Evolutionary conservation across 1,139 yeast species (phyloP), one percentile per base, ranked within the genome.

Genomic region (Lodderomyces beijingensis): DNA sequence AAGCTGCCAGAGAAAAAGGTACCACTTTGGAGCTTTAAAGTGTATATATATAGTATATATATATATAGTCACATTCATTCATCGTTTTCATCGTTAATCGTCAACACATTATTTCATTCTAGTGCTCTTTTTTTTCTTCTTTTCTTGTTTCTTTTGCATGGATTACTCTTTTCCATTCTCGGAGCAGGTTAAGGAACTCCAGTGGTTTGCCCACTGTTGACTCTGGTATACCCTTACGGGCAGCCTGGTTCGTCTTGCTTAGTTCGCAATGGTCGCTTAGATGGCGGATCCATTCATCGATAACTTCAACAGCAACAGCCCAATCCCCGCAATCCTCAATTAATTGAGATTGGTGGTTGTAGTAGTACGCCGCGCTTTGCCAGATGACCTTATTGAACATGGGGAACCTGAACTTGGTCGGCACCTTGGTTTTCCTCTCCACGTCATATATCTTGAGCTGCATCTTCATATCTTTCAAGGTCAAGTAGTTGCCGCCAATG

Each of bases 401-500:
- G 0, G 96, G 96, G 49, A 84, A 88, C 30, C 86, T 66, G 56
- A 80, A 88, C 45, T 76, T 77, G 35, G 77, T 67, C 0, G 91
- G 89, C 1, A 88, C 96, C 38, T 73, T 71, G 0, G 95, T 85
- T 4, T 55, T 55, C 32, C 66, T 63, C 49, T 88, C 96, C 24
- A 88, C 65, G 4, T 69, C 62, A 32, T 74, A 73, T 5, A 86
- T 70, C 32, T 63, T 62, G 25, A 85, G 54, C 49, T 88, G 95
- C 43, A 70, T 77, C 9, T 62, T 59, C 45, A 86, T 57, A 46
- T 82, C 80, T 38, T 75, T 59, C 28, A 77, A 51, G 0, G 94
- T 85, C 20, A 88, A 59, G 51, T 79, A 88, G 51, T 88, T 88
- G 0, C 96, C 96, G 2, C 96, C 96, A 35, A 88, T 75, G 2